Base-by-base conservation (phyloP, 768 basidiomycete species). In the Lactarius hengduanensis region DNA sequence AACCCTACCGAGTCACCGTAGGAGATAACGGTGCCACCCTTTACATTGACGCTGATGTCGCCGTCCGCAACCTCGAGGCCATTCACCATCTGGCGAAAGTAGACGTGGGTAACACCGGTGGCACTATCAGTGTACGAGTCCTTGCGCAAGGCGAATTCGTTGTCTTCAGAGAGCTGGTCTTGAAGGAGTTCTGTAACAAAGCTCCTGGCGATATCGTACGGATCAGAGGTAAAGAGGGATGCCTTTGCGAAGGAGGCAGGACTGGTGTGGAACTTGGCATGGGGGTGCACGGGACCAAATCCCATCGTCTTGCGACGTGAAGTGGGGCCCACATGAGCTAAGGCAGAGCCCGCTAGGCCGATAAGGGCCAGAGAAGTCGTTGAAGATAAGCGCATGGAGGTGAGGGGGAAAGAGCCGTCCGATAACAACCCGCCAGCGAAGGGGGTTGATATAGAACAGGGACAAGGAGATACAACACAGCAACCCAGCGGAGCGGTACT, bases 21-120 rank as follows among this genome's bases (percentile, higher is more conserved):
- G 28, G 65, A 66, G 50, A 66, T 62, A 36, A 66, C 57, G 1
- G 40, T 36, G 47, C 56, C 57, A 30, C 26, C 61, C 57, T 62
- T 88, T 76, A 98, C 81, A 80, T 98, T 97, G 74, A 99, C 78
- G 76, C 98, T 98, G 80, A 97, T 85, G 77, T 97, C 90, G 34
- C 91, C 92, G 72, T 97, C 93, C 13, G 84, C 83, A 18, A 99
- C 93, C 73, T 96, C 92, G 55, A 96, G 79, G 16, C 93, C 94
- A 64, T 91, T 87, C 72, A 95, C 78, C 65, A 91, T 69, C 78
- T 99, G 96, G 71, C 89, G 84, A 68, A 90, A 87, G 74, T 96
- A 96, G 71, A 94, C 82, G 77, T 98, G 94, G 34, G 92, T 89
- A 59, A 97, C 82, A n/a, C 90, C 91, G 2, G 92, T 94, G 67